Percentiles rank a stretch among this genome's conserved stretches.
Conservation (phyloP, 1,139 yeast genomes). For the Taphrina flavorubra region DNA sequence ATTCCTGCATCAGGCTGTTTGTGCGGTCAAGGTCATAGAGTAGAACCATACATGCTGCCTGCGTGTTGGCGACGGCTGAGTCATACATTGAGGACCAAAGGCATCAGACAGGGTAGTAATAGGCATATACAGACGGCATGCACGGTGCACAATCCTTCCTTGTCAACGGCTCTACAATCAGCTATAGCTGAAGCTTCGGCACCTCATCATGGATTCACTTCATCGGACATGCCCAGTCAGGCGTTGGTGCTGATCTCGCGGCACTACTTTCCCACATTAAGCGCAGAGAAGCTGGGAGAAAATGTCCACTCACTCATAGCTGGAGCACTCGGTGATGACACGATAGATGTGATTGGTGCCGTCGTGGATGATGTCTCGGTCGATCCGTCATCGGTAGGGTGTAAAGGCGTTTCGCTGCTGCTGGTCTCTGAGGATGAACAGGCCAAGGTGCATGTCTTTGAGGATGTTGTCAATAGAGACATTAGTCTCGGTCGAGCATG, state of each 20-base stretch:
- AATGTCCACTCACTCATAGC: constrained; percentile 9
- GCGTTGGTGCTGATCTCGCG: constrained; percentile 32
- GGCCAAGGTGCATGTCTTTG: constrained; percentile 20
- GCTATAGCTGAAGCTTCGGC: constrained; percentile 36
- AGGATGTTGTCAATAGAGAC: constrained; percentile 24
- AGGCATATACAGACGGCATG: constrained; percentile 28
- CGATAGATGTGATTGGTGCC: constrained; percentile 23
- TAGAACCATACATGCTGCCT: not conserved
- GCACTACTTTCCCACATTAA: constrained; percentile 16
- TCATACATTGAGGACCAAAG: not conserved
- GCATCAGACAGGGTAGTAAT: no score
- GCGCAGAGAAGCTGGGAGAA: constrained; percentile 13
- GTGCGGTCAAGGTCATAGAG: not conserved
- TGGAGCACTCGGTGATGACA: constrained; percentile 28
- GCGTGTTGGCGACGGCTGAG: not conserved
- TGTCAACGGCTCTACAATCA: constrained; percentile 16
- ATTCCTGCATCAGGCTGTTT: no score
- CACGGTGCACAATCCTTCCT: constrained; percentile 22
- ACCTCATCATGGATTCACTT: constrained; percentile 37
- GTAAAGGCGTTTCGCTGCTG: constrained; percentile 30
- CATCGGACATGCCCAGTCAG: constrained; percentile 36
- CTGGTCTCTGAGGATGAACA: constrained; percentile 36
- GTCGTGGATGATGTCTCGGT: constrained; percentile 29
- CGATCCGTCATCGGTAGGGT: not conserved
- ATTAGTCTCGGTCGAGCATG: constrained; percentile 40